A percentile compares a stretch with the other conserved stretches of the same genome.
These are phyloP conservation scores for Talaromyces amestolkiae DNA, from an alignment of 2,329 filamentous ascomycete species.

Conservation along the genomic window DNA sequence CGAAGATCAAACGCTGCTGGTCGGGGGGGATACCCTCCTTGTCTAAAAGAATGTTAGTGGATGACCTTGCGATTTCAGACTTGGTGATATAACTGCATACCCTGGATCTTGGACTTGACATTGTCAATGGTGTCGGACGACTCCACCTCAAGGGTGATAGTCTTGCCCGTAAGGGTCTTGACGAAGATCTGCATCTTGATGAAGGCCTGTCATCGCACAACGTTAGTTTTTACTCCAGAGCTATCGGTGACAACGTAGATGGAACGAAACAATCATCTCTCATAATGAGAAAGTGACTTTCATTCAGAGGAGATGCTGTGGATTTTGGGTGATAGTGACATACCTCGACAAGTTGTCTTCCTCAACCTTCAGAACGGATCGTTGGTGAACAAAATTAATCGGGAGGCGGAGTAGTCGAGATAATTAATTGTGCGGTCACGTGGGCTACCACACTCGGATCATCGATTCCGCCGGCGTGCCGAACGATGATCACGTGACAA, in stretches of 20 bases:
- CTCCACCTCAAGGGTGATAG: conserved; percentile 99
- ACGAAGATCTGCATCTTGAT: conserved; percentile 56
- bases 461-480: not conserved
- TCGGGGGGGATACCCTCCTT: conserved; percentile 99
- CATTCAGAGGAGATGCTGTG: too few relatives aligned
- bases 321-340: conserved; percentile 25
- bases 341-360: conserved; percentile 63
- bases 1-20: conserved; percentile 99
- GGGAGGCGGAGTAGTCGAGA: conserved; percentile 27
- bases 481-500: not conserved
- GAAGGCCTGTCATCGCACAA: conserved; percentile 38
- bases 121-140: conserved; percentile 99
- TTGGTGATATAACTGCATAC: conserved; percentile 40
- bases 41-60: conserved; percentile 58
- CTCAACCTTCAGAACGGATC: conserved; percentile 54
- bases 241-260: not conserved
- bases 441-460: conserved; percentile 19
- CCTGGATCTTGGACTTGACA: conserved; percentile 96
- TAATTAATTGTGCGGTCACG: conserved; percentile 45
- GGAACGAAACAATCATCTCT: not conserved
- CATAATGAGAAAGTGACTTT: not conserved
- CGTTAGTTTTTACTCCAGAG: conserved; percentile 23
- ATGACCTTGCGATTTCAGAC: not conserved
- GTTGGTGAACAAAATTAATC: conserved; percentile 20
- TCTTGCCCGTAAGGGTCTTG: conserved; percentile 91